These are phyloP conservation scores for Inonotus hispidus DNA, from an alignment of 1,284 basidiomycete genomes.

Conservation along the genomic window DNA sequence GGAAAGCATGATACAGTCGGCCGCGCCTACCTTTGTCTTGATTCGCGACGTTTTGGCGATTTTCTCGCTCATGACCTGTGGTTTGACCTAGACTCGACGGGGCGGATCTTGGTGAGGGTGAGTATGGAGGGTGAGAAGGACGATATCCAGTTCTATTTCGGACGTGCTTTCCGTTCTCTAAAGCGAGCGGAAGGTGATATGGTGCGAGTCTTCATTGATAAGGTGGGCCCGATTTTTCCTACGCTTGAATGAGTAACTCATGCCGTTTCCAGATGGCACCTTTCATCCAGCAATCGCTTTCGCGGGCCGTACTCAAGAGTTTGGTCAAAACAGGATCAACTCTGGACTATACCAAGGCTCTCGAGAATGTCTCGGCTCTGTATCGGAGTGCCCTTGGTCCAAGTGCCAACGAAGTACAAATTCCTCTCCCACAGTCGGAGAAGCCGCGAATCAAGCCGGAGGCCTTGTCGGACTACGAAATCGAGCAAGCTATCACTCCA, in stretches of 20 bases:
- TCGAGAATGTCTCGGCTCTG: conserved; percentile 75
- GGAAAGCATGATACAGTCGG: conserved; percentile 92
- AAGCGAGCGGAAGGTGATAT: conserved; percentile 96
- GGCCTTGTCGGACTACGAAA: conserved; percentile 85
- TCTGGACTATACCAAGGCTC: conserved; percentile 79
- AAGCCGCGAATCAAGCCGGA: conserved; percentile 67
- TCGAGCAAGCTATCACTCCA: conserved; percentile 89
- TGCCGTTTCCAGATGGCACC: conserved; percentile 76
- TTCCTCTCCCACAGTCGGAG: conserved; percentile 69
- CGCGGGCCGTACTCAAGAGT: conserved; percentile 70
- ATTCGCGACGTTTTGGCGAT: conserved; percentile 86
- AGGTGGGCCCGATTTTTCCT: conserved; percentile 46
- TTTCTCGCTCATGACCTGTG: conserved; percentile 89
- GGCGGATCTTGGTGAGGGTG: conserved; percentile 81
- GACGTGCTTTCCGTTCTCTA: conserved; percentile 89
- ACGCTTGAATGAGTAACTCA: not conserved
- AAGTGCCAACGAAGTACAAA: conserved; percentile 63
- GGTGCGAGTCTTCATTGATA: conserved; percentile 95
- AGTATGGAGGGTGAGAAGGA: conserved; percentile 99
- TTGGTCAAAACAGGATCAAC: conserved; percentile 63
- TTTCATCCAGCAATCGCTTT: conserved; percentile 87
- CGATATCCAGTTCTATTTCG: conserved; percentile 97
- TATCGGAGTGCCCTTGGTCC: conserved; percentile 71
- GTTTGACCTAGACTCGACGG: conserved; percentile 86
- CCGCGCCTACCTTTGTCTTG: conserved; percentile 87